Evolutionary conservation across 2,329 filamentous ascomycete species (phyloP).

Genomic region (Raffaelea ambrosiae): DNA sequence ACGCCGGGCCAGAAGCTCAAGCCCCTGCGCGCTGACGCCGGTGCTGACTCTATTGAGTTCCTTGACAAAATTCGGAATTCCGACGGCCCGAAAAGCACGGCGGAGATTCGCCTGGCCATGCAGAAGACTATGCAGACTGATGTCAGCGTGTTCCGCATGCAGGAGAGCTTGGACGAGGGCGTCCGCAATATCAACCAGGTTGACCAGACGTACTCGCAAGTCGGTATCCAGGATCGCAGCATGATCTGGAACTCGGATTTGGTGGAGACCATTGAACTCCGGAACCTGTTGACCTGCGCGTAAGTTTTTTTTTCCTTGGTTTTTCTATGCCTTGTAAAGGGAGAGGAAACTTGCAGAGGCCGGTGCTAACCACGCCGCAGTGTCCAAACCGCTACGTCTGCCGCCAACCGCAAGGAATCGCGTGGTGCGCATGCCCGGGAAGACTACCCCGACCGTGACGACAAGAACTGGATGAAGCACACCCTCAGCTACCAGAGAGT

Average conservation of each 20-base stretch:
- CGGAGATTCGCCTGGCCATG: conserved; percentile 84
- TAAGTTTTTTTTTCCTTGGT: conserved; percentile 39
- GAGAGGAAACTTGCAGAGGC: no score
- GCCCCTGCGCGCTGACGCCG: conserved; percentile 75
- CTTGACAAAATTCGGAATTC: conserved; percentile 81
- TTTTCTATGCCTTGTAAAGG: background rate
- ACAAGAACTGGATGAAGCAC: conserved; percentile 99
- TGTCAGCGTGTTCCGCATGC: conserved; percentile 92
- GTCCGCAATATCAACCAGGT: conserved; percentile 80
- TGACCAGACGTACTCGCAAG: conserved; percentile 68
- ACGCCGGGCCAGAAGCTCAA: conserved; percentile 72
- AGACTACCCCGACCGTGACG: conserved; percentile 92
- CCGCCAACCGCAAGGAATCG: conserved; percentile 92
- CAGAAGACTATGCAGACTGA: conserved; percentile 98
- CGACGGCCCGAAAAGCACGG: conserved; percentile 76
- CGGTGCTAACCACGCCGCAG: no score
- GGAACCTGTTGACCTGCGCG: conserved; percentile 95
- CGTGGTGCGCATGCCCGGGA: conserved; percentile 95
- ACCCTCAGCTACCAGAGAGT: conserved; percentile 92
- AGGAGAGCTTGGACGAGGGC: conserved; percentile 89
- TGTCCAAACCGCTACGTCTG: conserved; percentile 82
- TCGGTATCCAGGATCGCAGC: conserved; percentile 95
- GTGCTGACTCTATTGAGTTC: conserved; percentile 75
- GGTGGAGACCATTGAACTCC: conserved; percentile 89
- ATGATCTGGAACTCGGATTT: conserved; percentile 99